phyloP scores from a whole-genome alignment of 495 filamentous ascomycete species.

The Ascobolus immersus region DNA sequence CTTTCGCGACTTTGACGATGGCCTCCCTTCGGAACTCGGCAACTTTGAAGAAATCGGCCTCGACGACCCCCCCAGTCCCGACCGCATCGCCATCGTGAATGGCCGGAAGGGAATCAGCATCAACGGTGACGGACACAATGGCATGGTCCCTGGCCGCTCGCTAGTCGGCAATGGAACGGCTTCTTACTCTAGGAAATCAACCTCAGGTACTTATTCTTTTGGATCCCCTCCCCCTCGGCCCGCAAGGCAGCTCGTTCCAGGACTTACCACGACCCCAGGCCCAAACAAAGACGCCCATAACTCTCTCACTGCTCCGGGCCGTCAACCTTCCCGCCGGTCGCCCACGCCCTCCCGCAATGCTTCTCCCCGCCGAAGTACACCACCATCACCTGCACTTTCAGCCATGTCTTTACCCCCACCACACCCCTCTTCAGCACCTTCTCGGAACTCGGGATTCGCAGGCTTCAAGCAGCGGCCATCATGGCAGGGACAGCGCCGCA shows the following conservation, averaged over 20 bases:
- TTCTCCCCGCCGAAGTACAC: slow-evolving; percentile 1
- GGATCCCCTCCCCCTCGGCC: slow-evolving; percentile 7
- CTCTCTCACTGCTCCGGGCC: too few relatives aligned
- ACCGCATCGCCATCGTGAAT: slow-evolving; percentile 18
- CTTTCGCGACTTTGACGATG: too few relatives aligned
- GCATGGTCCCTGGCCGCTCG: slow-evolving; percentile 1
- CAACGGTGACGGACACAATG: slow-evolving; percentile 5
- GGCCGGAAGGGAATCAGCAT: too few relatives aligned
- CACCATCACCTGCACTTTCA: slow-evolving; percentile 7
- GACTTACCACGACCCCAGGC: too few relatives aligned
- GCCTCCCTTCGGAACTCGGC: slow-evolving; percentile 37
- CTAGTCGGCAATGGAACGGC: slow-evolving; percentile 8
- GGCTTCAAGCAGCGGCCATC: not conserved
- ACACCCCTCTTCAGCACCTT: slow-evolving; percentile 1
- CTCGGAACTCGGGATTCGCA: not conserved
- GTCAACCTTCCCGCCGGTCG: too few relatives aligned
- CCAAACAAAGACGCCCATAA: too few relatives aligned
- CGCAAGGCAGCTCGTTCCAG: slow-evolving; percentile 4
- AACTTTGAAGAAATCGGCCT: slow-evolving; percentile 91
- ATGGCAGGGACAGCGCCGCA: slow-evolving; percentile 16
- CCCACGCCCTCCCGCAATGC: not conserved
- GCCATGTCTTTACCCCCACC: not conserved
- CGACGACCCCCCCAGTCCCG: too few relatives aligned
- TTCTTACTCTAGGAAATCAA: slow-evolving; percentile 17
- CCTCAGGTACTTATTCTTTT: not conserved